A percentile compares a stretch with the other conserved stretches of the same genome.
These are phyloP conservation scores for Conticribra weissflogii DNA, from an alignment of 108 stramenopile species.

Conservation along the genomic window DNA sequence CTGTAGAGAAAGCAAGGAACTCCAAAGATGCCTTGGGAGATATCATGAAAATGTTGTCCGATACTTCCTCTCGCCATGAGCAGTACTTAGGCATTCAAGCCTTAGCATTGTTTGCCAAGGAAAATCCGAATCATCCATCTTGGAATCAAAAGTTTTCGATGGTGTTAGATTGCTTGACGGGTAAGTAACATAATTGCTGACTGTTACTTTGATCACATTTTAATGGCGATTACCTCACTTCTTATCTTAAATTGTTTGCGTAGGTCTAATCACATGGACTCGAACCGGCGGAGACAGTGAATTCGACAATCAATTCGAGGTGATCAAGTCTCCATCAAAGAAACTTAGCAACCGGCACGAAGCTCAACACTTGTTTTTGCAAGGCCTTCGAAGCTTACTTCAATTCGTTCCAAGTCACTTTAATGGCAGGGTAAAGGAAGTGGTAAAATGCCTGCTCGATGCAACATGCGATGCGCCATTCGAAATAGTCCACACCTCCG, in stretches of 20 bases:
- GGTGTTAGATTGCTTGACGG: slow-evolving; percentile 35
- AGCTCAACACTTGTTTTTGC: slow-evolving; percentile 52
- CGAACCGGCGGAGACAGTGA: slow-evolving; percentile 16
- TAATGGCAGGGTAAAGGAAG: slow-evolving; percentile 29
- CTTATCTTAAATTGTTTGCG: background rate
- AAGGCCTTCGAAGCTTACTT: slow-evolving; percentile 49
- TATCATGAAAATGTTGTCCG: slow-evolving; percentile 36
- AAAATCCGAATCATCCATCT: slow-evolving; percentile 23
- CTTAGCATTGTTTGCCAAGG: slow-evolving; percentile 41
- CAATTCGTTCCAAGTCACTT: slow-evolving; percentile 45
- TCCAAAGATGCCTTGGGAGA: slow-evolving; percentile 33
- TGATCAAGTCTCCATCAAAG: slow-evolving; percentile 45
- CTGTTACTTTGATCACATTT: background rate
- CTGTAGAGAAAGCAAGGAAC: slow-evolving; percentile 32
- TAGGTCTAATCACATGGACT: slow-evolving; percentile 27
- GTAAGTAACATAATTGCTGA: slow-evolving; percentile 9
- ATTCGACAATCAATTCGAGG: background rate
- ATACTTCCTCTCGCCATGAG: slow-evolving; percentile 27
- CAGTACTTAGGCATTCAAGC: slow-evolving; percentile 43
- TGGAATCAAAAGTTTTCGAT: slow-evolving; percentile 41
- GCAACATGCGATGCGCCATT: slow-evolving; percentile 47
- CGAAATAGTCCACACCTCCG: slow-evolving; percentile 57
- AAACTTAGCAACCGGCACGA: slow-evolving; percentile 29
- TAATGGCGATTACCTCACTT: background rate
- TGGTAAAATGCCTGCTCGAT: slow-evolving; percentile 49